Evolutionary conservation across 176 grass and related monocot species (phyloP).

Genomic region (Typha latifolia): DNA sequence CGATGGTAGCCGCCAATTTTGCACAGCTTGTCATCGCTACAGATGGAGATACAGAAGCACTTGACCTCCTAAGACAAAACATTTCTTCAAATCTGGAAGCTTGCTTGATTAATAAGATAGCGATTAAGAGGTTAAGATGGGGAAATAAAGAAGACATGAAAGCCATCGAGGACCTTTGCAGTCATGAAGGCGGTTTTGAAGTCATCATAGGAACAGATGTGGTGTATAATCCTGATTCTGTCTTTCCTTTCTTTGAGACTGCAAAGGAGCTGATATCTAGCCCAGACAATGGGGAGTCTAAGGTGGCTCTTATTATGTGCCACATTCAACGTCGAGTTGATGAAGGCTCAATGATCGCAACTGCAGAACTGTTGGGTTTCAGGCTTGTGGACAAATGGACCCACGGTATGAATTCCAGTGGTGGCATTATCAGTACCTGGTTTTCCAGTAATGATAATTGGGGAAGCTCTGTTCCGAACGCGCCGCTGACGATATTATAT

Average conservation of each 20-base stretch:
- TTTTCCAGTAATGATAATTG: conserved; percentile 39
- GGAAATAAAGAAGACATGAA: conserved; percentile 44
- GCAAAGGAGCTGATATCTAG: conserved; percentile 56
- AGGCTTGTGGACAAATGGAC: conserved; percentile 70
- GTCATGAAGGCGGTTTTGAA: conserved; percentile 38
- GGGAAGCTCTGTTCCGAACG: conserved; percentile 22
- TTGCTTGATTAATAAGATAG: conserved; percentile 34
- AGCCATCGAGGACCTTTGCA: conserved; percentile 32
- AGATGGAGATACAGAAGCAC: conserved; percentile 71
- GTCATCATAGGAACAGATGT: conserved; percentile 85
- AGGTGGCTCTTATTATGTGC: conserved; percentile 56
- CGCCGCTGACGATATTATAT: conserved; percentile 58
- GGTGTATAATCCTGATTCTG: conserved; percentile 69
- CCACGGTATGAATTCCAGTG: conserved; percentile 45
- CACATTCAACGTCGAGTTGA: conserved; percentile 74
- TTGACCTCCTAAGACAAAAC: conserved; percentile 62
- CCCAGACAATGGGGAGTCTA: conserved; percentile 7
- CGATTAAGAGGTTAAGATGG: conserved; percentile 57
- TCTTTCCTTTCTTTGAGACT: conserved; percentile 66
- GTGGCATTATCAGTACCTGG: conserved; percentile 67
- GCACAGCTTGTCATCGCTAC: conserved; percentile 57
- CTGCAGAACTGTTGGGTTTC: conserved; percentile 37
- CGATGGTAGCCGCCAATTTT: conserved; percentile 61
- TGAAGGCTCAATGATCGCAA: conserved; percentile 46
- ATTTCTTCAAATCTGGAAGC: conserved; percentile 42